phyloP scores from a whole-genome alignment of 441 rosid species.

The Euphorbia celastroides region DNA sequence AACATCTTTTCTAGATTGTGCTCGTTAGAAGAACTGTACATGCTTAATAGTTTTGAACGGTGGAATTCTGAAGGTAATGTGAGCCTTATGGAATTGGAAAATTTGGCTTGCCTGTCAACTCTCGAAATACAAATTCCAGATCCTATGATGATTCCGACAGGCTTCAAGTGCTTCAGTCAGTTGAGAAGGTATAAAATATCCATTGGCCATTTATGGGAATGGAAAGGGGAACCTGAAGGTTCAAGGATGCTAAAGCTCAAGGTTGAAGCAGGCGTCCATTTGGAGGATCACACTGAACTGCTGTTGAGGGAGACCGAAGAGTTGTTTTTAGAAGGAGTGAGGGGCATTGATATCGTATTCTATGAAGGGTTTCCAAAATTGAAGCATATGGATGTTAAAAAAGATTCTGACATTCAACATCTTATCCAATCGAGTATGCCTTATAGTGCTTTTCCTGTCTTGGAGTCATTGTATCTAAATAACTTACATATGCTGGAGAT shows the following conservation, averaged over 20 bases:
- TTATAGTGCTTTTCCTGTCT: not conserved
- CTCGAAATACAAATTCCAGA: conserved; percentile 11
- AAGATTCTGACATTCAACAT: conserved; percentile 1
- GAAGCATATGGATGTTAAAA: conserved; percentile 13
- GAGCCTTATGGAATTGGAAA: conserved; percentile 8
- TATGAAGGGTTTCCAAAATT: conserved; percentile 13
- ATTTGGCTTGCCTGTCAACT: conserved; percentile 8
- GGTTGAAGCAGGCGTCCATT: not conserved
- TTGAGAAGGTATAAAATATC: not conserved
- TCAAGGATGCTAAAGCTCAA: conserved; percentile 15
- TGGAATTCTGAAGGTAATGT: conserved; percentile 15
- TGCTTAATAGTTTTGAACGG: conserved; percentile 9
- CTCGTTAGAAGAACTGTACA: conserved; percentile 16
- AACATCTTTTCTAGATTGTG: conserved; percentile 5
- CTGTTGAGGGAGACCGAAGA: conserved; percentile 6
- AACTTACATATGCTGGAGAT: not conserved
- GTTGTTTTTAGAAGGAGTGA: conserved; percentile 2
- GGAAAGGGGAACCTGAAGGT: not conserved
- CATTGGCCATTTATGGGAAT: conserved; percentile 5
- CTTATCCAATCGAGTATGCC: not conserved
- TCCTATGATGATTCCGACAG: conserved; percentile 4
- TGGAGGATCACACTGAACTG: not conserved
- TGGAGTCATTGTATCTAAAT: conserved; percentile 1
- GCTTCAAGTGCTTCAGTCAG: not conserved
- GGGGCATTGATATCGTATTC: not conserved